Percentiles rank a stretch among this genome's conserved stretches.
These are phyloP conservation scores for Pichia sp. DNA, from an alignment of 1,139 yeast genomes.

Conservation along the genomic window DNA sequence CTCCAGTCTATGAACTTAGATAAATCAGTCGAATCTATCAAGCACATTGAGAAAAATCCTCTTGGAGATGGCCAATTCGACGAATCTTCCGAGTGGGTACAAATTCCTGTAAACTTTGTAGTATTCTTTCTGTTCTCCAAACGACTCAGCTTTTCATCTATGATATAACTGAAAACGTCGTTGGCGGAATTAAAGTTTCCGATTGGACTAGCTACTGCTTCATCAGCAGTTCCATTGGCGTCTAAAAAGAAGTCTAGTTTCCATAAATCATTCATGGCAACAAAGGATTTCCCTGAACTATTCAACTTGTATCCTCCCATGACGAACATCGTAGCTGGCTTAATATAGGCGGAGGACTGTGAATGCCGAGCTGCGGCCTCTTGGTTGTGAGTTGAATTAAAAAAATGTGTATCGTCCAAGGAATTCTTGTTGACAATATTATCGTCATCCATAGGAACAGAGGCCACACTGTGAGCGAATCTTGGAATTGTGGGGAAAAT, in stretches of 20 bases:
- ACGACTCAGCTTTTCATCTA: slow-evolving; percentile 18
- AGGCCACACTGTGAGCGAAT: slow-evolving; percentile 42
- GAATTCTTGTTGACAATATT: background rate
- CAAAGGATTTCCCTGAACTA: slow-evolving; percentile 27
- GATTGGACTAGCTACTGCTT: slow-evolving; percentile 29
- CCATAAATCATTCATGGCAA: slow-evolving; percentile 46
- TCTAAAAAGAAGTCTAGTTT: slow-evolving; percentile 39
- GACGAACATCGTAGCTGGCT: slow-evolving; percentile 33
- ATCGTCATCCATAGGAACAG: slow-evolving; percentile 31
- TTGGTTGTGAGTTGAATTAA: background rate
- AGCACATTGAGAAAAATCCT: slow-evolving; percentile 24
- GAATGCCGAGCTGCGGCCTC: background rate
- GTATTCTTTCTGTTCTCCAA: slow-evolving; percentile 5
- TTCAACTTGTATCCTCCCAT: slow-evolving; percentile 41
- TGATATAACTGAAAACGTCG: slow-evolving; percentile 19
- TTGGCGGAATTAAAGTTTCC: slow-evolving; percentile 27
- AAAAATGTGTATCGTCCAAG: background rate
- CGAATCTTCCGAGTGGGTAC: slow-evolving; percentile 22
- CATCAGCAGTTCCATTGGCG: slow-evolving; percentile 28
- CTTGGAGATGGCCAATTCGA: slow-evolving; percentile 33
- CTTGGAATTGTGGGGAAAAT: slow-evolving; percentile 40
- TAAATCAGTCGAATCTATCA: slow-evolving; percentile 17
- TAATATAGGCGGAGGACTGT: slow-evolving; percentile 9
- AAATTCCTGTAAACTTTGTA: slow-evolving; percentile 24
- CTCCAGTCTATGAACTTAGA: slow-evolving; percentile 9